A percentile compares a stretch with the other conserved stretches of the same genome.
Evolutionary conservation across 352 stramenopile species (phyloP).

Genomic region (Plasmopara halstedii): DNA sequence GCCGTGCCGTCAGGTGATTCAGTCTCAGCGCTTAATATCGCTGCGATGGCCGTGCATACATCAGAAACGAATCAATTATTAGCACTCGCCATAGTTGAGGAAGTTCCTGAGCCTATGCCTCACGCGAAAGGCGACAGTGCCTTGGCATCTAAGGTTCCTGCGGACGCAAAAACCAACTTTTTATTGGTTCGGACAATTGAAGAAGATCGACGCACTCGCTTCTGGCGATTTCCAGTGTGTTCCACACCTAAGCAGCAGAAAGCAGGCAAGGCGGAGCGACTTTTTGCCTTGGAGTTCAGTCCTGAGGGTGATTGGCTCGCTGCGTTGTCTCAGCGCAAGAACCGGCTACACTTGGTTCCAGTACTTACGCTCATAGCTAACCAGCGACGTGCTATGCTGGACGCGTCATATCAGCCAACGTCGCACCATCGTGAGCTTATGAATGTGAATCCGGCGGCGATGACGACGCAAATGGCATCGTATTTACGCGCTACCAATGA

Average conservation of each 20-base stretch:
- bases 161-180: slow-evolving; percentile 35
- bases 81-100: slow-evolving; percentile 41
- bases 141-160: slow-evolving; percentile 1
- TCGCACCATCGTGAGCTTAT: slow-evolving; percentile 61
- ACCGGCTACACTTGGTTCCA: slow-evolving; percentile 68
- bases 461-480: slow-evolving; percentile 78
- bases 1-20: neutral
- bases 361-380: slow-evolving; percentile 50
- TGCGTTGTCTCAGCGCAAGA: slow-evolving; percentile 63
- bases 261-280: slow-evolving; percentile 35
- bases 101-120: slow-evolving; percentile 1
- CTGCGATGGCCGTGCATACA: slow-evolving; percentile 60
- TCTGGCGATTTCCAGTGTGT: slow-evolving; percentile 62
- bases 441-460: slow-evolving; percentile 57
- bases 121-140: neutral
- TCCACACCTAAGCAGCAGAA: slow-evolving; percentile 59
- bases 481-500: slow-evolving; percentile 79
- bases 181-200: slow-evolving; percentile 69
- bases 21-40: slow-evolving; percentile 28
- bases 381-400: slow-evolving; percentile 51
- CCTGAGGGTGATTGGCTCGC: slow-evolving; percentile 84
- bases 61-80: slow-evolving; percentile 69
- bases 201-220: slow-evolving; percentile 57
- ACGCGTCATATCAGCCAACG: slow-evolving; percentile 39
- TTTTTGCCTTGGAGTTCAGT: slow-evolving; percentile 68